Percentiles rank a stretch among this genome's conserved stretches.
These are phyloP conservation scores for Malus orientalis DNA, from an alignment of 306 rosid species.

Conservation along the genomic window DNA sequence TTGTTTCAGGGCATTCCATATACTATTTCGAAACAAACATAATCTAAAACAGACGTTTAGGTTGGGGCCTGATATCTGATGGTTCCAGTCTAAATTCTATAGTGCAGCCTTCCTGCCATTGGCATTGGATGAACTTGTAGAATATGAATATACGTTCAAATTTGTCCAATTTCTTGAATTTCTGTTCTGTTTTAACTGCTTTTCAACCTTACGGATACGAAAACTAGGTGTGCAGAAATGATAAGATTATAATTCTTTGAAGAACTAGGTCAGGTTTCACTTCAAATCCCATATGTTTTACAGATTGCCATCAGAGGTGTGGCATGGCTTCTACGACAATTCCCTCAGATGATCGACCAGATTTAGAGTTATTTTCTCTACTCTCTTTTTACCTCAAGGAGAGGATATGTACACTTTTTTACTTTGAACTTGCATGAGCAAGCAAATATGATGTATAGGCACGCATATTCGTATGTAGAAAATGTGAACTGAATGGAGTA, in stretches of 20 bases:
- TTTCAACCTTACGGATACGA: neutral
- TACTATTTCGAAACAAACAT: too few species aligned
- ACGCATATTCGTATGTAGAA: neutral
- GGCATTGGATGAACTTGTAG: too few species aligned
- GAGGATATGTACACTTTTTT: neutral
- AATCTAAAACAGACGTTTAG: too few species aligned
- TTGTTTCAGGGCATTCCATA: neutral
- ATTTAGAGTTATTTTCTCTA: neutral
- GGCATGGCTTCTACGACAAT: slow-evolving; percentile 74
- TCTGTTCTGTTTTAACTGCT: neutral
- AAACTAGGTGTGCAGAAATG: neutral
- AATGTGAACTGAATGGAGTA: neutral
- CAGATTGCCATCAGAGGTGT: slow-evolving; percentile 62
- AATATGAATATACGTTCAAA: neutral
- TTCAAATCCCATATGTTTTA: neutral
- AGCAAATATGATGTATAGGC: neutral
- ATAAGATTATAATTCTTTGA: neutral
- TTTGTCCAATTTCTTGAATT: neutral
- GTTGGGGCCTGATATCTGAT: too few species aligned
- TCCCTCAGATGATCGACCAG: slow-evolving; percentile 59
- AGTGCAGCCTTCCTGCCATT: too few species aligned
- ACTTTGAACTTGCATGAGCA: neutral
- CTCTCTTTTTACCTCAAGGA: neutral
- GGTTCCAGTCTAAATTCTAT: too few species aligned
- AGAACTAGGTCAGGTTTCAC: neutral